Base-by-base conservation (phyloP, 805 yeast species). In the Lipomyces oligophaga region DNA sequence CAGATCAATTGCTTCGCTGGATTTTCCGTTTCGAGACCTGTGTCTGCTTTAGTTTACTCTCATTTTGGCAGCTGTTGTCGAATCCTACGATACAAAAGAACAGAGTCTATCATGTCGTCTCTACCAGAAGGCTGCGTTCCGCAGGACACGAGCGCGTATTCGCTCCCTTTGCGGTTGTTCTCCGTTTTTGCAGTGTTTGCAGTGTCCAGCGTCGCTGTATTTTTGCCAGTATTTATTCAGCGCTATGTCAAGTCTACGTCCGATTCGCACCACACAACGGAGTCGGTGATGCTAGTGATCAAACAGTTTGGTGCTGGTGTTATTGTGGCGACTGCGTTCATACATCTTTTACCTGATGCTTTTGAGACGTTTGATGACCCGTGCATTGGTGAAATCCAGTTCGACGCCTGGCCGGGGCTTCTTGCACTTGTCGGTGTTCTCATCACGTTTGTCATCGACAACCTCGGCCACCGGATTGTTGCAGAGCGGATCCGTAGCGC, bases 281-380 rank as follows among this genome's bases (percentile, higher is more conserved):
- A 48, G 36, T 22, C 28, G 21, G 22, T 62, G 18, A 38, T 60
- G 21, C 44, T 81, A 61, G 63, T 79, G 38, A 80, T 85, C 40
- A 83, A 82, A 59, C 83, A 74, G 65, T 85, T 85, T 61, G 94
- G 94, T 51, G 81, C 89, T 2, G 94, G 94, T 45, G 90, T 85
- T 39, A 85, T 85, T 59, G 74, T 85, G 10, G 85, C 90, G 11
- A 85, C 94, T 1, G 85, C 89, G 0, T 83, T 85, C 58, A 79
- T 85, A 25, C 94, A 85, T 67, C 67, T 85, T 49, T 65, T 85
- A 48, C 72, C 77, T 52, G 90, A 87, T 0, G 90, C 93, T 3
- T 64, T 71, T 47, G 83, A 80, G 7, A 72, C 77, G 2, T 67
- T 84, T 37, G 60, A 72, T 1, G 60, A 75, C 38, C 75, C 68